These are phyloP conservation scores for Colletotrichum trifolii DNA, from an alignment of 2,329 filamentous ascomycete genomes.

Conservation along the genomic window DNA sequence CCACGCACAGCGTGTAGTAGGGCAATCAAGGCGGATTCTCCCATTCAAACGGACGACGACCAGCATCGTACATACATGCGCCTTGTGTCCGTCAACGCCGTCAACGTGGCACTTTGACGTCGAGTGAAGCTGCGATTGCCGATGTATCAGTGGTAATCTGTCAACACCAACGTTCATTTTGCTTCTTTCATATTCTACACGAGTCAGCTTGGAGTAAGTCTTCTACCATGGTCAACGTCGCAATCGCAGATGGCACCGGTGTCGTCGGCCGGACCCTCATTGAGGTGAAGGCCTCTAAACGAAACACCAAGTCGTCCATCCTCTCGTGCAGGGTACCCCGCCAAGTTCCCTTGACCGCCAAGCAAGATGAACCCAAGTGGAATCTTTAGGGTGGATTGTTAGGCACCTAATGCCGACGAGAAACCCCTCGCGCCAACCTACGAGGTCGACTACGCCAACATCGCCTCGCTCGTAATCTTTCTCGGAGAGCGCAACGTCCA, in stretches of 20 bases:
- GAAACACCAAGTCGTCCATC: conserved; percentile 51
- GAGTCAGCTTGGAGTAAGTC: too few species aligned
- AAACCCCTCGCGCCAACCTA: conserved; percentile 2
- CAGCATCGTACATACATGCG: too few species aligned
- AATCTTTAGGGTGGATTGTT: not conserved
- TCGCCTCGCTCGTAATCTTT: not conserved
- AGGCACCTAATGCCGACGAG: not conserved
- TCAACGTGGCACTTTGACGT: too few species aligned
- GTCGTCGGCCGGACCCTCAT: conserved; percentile 57
- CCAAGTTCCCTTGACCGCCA: not conserved
- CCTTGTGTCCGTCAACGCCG: too few species aligned
- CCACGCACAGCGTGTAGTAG: too few species aligned
- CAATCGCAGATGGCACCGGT: conserved; percentile 58
- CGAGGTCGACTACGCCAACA: conserved; percentile 18
- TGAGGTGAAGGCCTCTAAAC: conserved; percentile 50
- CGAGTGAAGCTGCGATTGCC: too few species aligned
- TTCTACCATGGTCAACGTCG: conserved; percentile 42
- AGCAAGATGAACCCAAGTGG: not conserved
- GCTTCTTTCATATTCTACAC: too few species aligned
- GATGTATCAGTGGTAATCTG: too few species aligned
- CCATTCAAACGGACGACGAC: too few species aligned
- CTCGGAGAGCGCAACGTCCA: conserved; percentile 45
- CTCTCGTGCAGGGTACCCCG: conserved; percentile 50
- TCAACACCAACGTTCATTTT: too few species aligned
- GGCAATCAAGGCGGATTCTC: too few species aligned